phyloP scores from a whole-genome alignment of 495 filamentous ascomycete genomes.

The Lophium mytilinum region DNA sequence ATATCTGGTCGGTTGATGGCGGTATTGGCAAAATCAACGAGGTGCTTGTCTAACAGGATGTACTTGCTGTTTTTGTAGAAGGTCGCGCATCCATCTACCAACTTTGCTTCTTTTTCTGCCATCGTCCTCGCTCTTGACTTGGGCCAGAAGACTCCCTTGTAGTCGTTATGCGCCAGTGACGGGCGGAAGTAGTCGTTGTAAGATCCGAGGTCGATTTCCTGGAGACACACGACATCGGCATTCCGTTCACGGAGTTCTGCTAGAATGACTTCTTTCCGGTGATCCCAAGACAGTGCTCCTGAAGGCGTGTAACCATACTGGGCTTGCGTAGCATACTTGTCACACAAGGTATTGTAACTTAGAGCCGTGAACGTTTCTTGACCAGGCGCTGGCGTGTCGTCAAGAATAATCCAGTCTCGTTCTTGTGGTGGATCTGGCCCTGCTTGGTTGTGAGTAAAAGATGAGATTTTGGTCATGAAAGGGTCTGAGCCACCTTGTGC shows the following conservation, averaged over 20 bases:
- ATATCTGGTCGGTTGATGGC: conserved; percentile 91
- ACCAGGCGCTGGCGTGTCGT: conserved; percentile 44
- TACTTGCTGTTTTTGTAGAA: conserved; percentile 93
- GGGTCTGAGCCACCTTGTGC: conserved; percentile 58
- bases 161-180: conserved; percentile 71
- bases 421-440: conserved; percentile 67
- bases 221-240: conserved; percentile 83
- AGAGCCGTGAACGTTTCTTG: conserved; percentile 65
- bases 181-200: conserved; percentile 84
- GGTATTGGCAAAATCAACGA: conserved; percentile 83
- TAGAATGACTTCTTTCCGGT: conserved; percentile 71
- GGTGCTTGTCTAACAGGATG: conserved; percentile 82
- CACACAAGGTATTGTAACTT: conserved; percentile 91
- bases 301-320: conserved; percentile 86
- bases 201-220: conserved; percentile 83
- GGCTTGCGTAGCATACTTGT: conserved; percentile 72
- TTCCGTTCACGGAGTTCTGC: conserved; percentile 69
- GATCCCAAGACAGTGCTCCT: conserved; percentile 73
- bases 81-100: conserved; percentile 89
- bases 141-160: conserved; percentile 87
- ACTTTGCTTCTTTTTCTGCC: conserved; percentile 74
- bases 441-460: conserved; percentile 34
- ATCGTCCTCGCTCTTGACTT: conserved; percentile 83
- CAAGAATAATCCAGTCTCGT: conserved; percentile 60
- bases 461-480: no score